Evolutionary conservation across 2,329 filamentous ascomycete genomes (phyloP), one percentile per base, ranked within the genome.

Genomic region (Ophiosphaerella narmari): DNA sequence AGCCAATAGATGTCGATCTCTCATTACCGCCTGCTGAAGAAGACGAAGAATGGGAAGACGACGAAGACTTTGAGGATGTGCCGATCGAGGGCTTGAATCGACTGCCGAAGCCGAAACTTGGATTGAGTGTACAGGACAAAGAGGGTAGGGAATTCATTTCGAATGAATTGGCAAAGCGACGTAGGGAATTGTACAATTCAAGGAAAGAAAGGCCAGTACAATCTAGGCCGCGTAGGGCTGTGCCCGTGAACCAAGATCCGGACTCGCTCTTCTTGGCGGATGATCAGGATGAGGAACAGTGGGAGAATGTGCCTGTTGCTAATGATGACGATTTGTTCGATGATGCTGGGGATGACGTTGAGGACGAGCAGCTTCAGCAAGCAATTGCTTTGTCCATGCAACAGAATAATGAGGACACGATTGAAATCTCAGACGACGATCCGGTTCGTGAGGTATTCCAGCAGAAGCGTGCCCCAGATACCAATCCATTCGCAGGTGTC

Each of bases 1-100:
- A 91, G 69, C 93, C 94, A 0, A 97, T 99, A 52, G 91, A 97
- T 68, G 84, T 99, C 14, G 94, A 99, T 68, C 83, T 74, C 78
- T 82, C 84, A 23, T 48, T 52, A 24, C 60, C 55, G 1, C 51
- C 48, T 24, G 79, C 81, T 1, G 78, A 84, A 1, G 79, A 85
- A 4, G 84, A 86, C 1, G 82, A 82, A 2, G 83, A 83, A 7
- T 84, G 85, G 43, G 88, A 89, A 4, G 87, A 89, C 2, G 88
- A 89, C 0, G 88, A 87, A 4, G 89, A 90, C 8, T 97, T 97
- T 63, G 92, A 97, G 69, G 92, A 97, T 72, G 88, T 97, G 4
- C 91, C 92, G 0, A 92, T 97, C 40, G 90, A 94, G 70, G 92
- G 92, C 0, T 67, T 97, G 11, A 97, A 97, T 63, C 82, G 91